Conservation (phyloP, 2,329 filamentous ascomycete species). For the Pyrenophora teres region DNA sequence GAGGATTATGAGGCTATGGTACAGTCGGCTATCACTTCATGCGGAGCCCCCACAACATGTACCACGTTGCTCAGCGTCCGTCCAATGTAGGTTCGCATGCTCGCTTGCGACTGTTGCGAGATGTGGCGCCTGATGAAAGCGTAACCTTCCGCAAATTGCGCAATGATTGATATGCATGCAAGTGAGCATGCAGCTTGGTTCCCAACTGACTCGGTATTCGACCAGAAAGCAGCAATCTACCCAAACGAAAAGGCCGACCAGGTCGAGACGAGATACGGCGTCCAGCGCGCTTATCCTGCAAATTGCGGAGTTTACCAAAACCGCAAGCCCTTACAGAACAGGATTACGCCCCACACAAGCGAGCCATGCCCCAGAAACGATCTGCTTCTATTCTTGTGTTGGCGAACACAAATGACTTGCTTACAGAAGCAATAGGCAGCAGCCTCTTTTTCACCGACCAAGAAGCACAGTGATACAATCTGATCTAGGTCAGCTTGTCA, state of each 20-base stretch:
- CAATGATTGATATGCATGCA: constrained; percentile 2
- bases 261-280: constrained; percentile 1
- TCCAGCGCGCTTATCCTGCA: constrained; percentile 20
- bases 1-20: constrained; percentile 5
- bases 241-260: constrained; percentile 5
- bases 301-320: constrained; percentile 11
- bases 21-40: constrained; percentile 7
- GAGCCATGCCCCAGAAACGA: background rate
- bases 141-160: constrained; percentile 3
- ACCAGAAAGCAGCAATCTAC: constrained; percentile 14
- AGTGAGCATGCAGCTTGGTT: constrained; percentile 7
- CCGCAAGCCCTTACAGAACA: background rate
- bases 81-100: constrained; percentile 9
- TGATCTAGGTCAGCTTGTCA: constrained; percentile 17
- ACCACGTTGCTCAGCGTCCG: constrained; percentile 10
- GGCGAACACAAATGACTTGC: background rate
- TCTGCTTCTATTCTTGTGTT: background rate
- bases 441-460: constrained; percentile 22
- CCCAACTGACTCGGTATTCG: constrained; percentile 6
- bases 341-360: constrained; percentile 7
- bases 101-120: background rate
- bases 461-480: constrained; percentile 20
- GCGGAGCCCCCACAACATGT: constrained; percentile 9
- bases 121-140: constrained; percentile 1
- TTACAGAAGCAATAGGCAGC: background rate